Evolutionary conservation across 148 eudicot genomes (phyloP).

Genomic region (Euryodendron excelsum): DNA sequence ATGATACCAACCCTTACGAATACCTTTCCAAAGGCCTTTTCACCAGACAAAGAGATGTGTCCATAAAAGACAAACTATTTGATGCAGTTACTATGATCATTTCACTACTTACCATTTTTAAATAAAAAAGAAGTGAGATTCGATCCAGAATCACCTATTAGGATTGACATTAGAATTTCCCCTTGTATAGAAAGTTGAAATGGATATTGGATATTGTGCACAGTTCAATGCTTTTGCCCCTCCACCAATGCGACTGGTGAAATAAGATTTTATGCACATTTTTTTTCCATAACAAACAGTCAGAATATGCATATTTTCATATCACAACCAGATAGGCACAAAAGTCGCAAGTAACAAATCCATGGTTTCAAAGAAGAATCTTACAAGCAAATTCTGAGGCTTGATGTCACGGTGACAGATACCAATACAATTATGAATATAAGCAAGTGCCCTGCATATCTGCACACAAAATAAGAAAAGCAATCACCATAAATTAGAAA

Average conservation of each 20-base stretch:
- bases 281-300: neutral
- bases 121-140: too few relatives aligned
- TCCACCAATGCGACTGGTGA: neutral
- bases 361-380: slow-evolving; percentile 2
- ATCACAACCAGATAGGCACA: neutral
- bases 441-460: slow-evolving; percentile 40
- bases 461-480: slow-evolving; percentile 5
- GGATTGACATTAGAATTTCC: neutral
- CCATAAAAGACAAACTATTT: too few relatives aligned
- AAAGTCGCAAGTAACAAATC: neutral
- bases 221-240: neutral
- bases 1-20: too few relatives aligned
- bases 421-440: slow-evolving; percentile 59
- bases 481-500: neutral
- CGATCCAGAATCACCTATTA: too few relatives aligned
- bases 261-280: neutral
- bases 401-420: slow-evolving; percentile 81
- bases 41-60: too few relatives aligned
- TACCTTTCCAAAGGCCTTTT: too few relatives aligned
- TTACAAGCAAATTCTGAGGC: slow-evolving; percentile 74
- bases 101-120: too few relatives aligned
- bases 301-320: neutral
- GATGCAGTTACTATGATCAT: too few relatives aligned
- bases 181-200: neutral
- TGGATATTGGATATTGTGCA: neutral